A percentile compares a stretch with the other conserved stretches of the same genome.
Evolutionary conservation across 2,329 filamentous ascomycete species (phyloP).

Genomic region (Shiraia sp.): DNA sequence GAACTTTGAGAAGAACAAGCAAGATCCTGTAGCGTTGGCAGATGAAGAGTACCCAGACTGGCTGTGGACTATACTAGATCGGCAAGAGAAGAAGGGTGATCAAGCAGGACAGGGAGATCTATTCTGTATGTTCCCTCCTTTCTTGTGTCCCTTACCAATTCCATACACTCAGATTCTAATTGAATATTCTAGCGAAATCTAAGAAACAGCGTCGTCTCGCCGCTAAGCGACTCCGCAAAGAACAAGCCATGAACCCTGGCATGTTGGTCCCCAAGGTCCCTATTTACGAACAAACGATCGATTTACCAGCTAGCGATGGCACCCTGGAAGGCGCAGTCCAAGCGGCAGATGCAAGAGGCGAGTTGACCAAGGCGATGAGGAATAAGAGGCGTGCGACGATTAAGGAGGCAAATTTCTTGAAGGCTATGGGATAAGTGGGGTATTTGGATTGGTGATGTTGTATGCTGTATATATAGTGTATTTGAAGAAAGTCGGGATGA

Average conservation of each 20-base stretch:
- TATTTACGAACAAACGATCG: constrained; percentile 75
- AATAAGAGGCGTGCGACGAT: constrained; percentile 75
- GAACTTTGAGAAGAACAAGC: constrained; percentile 74
- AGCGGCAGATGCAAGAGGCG: constrained; percentile 58
- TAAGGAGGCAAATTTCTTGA: constrained; percentile 85
- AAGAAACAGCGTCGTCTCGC: constrained; percentile 78
- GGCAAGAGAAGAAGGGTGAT: constrained; percentile 58
- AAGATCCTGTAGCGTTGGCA: constrained; percentile 72
- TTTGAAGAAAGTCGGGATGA: too few relatives aligned
- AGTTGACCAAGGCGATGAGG: constrained; percentile 72
- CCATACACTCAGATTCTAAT: neutral
- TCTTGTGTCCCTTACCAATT: neutral
- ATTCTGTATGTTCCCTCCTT: constrained; percentile 67
- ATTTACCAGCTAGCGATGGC: constrained; percentile 63
- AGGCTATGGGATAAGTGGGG: constrained; percentile 64
- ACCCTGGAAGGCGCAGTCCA: constrained; percentile 51
- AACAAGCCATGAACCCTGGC: constrained; percentile 67
- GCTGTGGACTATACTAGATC: constrained; percentile 74
- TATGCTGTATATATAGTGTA: too few relatives aligned
- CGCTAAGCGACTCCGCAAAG: constrained; percentile 66
- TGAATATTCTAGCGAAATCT: constrained; percentile 60
- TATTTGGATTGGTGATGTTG: too few relatives aligned
- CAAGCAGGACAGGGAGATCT: constrained; percentile 69
- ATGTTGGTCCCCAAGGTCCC: constrained; percentile 68
- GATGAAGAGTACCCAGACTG: constrained; percentile 80